Evolutionary conservation across 176 grass and related monocot genomes (phyloP), one percentile per base, ranked within the genome.

Genomic region (Elymus sibiricus): DNA sequence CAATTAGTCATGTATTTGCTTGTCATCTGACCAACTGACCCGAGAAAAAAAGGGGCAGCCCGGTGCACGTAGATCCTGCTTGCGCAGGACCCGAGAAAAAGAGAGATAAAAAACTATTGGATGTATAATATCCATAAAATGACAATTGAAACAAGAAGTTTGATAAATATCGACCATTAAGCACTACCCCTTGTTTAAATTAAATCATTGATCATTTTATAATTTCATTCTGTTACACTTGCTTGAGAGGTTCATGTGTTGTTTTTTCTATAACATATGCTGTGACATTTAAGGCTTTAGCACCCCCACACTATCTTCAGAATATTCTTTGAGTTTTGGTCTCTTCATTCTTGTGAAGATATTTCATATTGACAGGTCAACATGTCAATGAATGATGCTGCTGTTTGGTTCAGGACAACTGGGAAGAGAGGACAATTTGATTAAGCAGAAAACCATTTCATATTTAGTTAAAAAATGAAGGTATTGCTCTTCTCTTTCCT

Each of bases 401-500:
- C 83, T 53, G 83, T 77, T 60, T 79, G 86, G 49, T 87, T 98
- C 37, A 98, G 95, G 62, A 93, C 89, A 85, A 95, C 93, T 64
- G 92, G 88, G 87, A 93, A 98, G 85, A 95, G 93, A 70, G 91
- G 95, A 31, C 91, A 98, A 88, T 98, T 98, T 87, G 93, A 98
- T 49, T 91, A 98, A 86, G 93, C 95, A 86, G 95, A 92, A 79
- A 92, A 90, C 68, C 89, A 95, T 84, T 84, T 98, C 60, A 80
- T 98, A 53, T 69, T 95, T 60, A 90, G 86, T 81, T 79, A 95
- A 64, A 95, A 98, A 89, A 85, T 81, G 42, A 98, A 98, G 95
- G 95, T 98, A 69, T 11, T 22, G 5, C n/a, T n/a, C n/a, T n/a
- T n/a, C n/a, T n/a, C n/a, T n/a, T n/a, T n/a, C n/a, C n/a, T n/a